Evolutionary conservation across 225 moss, liverwort and hornwort species (phyloP).

Genomic region (Anthoceros angustus): DNA sequence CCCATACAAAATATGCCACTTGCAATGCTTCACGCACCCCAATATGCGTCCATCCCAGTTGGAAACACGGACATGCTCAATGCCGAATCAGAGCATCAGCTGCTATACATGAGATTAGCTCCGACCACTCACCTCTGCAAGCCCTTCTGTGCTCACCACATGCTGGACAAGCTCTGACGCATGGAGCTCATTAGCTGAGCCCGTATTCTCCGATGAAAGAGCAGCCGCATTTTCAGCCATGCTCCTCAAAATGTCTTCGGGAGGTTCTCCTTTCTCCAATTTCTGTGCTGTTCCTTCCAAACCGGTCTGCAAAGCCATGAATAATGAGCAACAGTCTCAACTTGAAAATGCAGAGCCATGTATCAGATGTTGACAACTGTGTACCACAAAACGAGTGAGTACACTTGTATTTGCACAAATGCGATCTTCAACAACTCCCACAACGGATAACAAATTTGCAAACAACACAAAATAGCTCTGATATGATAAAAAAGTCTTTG

Average conservation of each 20-base stretch:
- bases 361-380: not conserved
- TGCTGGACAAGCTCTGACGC: conserved; percentile 21
- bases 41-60: not conserved
- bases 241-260: conserved; percentile 49
- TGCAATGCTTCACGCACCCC: conserved; percentile 16
- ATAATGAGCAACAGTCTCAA: not conserved
- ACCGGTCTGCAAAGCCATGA: conserved; percentile 47
- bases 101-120: not conserved
- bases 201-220: conserved; percentile 34
- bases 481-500: no score
- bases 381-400: no score
- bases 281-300: conserved; percentile 60
- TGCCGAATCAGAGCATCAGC: not conserved
- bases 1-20: conserved; percentile 39
- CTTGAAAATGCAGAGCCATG: not conserved
- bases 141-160: conserved; percentile 36
- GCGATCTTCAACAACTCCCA: no score
- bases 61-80: not conserved
- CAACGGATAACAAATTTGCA: no score
- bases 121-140: conserved; percentile 52
- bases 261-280: conserved; percentile 65
- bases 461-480: no score
- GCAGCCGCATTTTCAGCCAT: conserved; percentile 44
- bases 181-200: conserved; percentile 18
- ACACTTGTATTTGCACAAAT: no score